Conservation (phyloP, 2,329 filamentous ascomycete genomes). For the Phialemonium atrogriseum region DNA sequence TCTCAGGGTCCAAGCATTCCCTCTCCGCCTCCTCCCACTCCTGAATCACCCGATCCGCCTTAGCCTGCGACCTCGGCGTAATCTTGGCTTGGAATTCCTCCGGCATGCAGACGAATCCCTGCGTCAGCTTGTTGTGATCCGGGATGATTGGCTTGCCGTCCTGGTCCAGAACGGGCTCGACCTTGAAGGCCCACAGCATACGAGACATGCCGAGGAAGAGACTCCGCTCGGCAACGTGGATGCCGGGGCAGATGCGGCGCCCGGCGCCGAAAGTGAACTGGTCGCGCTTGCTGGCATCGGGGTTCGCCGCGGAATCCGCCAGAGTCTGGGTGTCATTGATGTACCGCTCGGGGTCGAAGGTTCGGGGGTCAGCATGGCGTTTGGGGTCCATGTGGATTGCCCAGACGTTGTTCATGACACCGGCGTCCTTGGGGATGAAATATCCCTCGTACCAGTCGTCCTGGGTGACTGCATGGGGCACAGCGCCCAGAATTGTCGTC, state of each 20-base stretch:
- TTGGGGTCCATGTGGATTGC: constrained; percentile 33
- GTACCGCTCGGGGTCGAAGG: constrained; percentile 31
- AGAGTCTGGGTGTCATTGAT: constrained; percentile 11
- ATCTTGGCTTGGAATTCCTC: constrained; percentile 24
- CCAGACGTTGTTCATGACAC: constrained; percentile 30
- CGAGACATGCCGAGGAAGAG: constrained; percentile 36
- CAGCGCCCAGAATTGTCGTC: constrained; percentile 22
- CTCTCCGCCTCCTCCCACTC: constrained; percentile 6
- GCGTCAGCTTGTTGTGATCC: constrained; percentile 25
- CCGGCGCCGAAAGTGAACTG: constrained; percentile 47
- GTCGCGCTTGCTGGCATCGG: constrained; percentile 29
- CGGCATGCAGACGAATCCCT: constrained; percentile 30
- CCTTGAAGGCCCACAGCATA: constrained; percentile 35
- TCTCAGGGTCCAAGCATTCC: constrained; percentile 6
- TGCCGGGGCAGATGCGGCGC: constrained; percentile 47
- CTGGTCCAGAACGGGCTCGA: constrained; percentile 13
- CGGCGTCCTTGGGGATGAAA: constrained; percentile 33
- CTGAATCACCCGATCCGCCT: constrained; percentile 16
- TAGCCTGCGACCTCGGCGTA: constrained; percentile 18
- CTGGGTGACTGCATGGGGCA: constrained; percentile 29
- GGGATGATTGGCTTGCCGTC: constrained; percentile 22
- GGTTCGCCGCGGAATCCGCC: constrained; percentile 12
- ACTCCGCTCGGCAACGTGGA: constrained; percentile 40
- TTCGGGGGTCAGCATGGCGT: constrained; percentile 26
- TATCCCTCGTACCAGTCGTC: constrained; percentile 33